Base-by-base conservation (phyloP, 805 yeast species). In the Candida tammaniensis region DNA sequence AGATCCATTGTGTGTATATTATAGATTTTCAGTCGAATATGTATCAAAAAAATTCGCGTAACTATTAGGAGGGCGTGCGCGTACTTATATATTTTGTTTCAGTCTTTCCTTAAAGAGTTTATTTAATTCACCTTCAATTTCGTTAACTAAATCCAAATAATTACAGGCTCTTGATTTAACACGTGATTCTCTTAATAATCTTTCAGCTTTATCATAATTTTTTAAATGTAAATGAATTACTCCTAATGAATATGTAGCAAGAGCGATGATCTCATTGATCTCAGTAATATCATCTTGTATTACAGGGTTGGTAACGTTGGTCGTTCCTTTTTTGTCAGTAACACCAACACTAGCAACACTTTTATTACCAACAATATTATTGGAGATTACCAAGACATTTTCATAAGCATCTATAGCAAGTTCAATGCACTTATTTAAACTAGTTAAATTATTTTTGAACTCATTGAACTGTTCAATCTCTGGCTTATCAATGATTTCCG, bases 191-290 rank as follows among this genome's bases (percentile, higher is more conserved):
- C 80, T 64, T 30, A 89, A 62, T 17, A 74, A 61, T 26, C 77
- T 65, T 43, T 74, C 77, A 0, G 95, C 88, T 35, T 69, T 59
- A 2, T 66, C 70, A 36, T 74, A 65, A 8, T 79, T 61, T 1
- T 80, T 74, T 29, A 66, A 51, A 47, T 85, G 86, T n/a, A 82
- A 58, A 27, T 75, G 70, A 8, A 86, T 70, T 4, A 88, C 94
- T 2, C 96, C 98, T 25, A 86, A 65, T 0, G 96, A 94, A 52
- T 84, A 89, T 0, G 87, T 78, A 0, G 95, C 78, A 53, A 89
- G 66, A 0, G 94, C 93, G 26, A 83, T 78, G 1, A 84, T 77
- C 43, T 84, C 86, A 20, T 75, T 71, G 9, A 82, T 59, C 17
- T 39, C 35, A 11, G 6, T 13, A 11, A 24, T 20, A 20, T 38